Conservation (phyloP, 495 filamentous ascomycete species). For the Ascobolus immersus region DNA sequence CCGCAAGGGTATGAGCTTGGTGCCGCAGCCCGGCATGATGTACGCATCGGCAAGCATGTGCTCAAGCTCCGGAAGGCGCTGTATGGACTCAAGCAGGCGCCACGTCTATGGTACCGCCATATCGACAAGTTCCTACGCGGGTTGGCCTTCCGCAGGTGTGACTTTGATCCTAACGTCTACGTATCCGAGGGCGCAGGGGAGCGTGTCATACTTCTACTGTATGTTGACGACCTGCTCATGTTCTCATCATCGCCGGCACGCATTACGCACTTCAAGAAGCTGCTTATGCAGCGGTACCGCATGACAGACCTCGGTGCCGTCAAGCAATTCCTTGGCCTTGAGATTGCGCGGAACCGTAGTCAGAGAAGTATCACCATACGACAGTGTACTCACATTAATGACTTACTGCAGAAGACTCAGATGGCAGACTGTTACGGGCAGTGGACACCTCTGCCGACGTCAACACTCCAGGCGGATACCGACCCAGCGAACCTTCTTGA, state of each 20-base stretch:
- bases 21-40: too few relatives aligned
- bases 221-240: constrained; percentile 5
- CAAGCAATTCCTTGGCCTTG: constrained; percentile 3
- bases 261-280: background rate
- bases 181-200: background rate
- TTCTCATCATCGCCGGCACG: too few relatives aligned
- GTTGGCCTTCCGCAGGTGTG: background rate
- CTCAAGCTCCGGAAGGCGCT: constrained; percentile 3
- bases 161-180: constrained; percentile 1
- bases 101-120: constrained; percentile 2
- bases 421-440: too few relatives aligned
- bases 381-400: background rate
- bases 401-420: too few relatives aligned
- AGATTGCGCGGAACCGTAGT: background rate
- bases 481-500: too few relatives aligned
- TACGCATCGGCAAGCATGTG: too few relatives aligned
- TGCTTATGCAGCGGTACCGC: background rate
- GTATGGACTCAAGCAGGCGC: constrained; percentile 4
- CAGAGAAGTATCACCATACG: background rate
- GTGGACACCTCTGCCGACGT: too few relatives aligned
- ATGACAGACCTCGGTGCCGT: constrained; percentile 5
- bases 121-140: constrained; percentile 2
- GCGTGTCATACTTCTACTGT: constrained; percentile 2
- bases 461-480: too few relatives aligned
- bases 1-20: constrained; percentile 1